phyloP scores from a whole-genome alignment of 2,329 filamentous ascomycete species.

The Hymenotorrendiella dingleyae region DNA sequence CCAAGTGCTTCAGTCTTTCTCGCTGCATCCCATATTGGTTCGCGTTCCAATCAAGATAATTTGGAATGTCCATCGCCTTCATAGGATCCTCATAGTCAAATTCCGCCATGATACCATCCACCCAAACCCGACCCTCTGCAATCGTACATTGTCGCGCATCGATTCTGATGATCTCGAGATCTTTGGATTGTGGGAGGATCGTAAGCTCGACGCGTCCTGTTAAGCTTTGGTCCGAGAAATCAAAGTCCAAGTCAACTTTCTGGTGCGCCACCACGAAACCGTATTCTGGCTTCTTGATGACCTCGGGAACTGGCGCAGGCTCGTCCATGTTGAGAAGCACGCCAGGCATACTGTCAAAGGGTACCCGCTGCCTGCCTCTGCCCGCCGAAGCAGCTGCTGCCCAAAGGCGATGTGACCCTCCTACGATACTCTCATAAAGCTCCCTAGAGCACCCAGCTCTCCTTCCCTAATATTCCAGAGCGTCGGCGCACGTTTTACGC shows the following conservation, averaged over 20 bases:
- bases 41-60: slow-evolving; percentile 56
- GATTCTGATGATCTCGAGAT: slow-evolving; percentile 51
- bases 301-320: slow-evolving; percentile 5
- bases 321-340: slow-evolving; percentile 20
- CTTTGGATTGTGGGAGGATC: slow-evolving; percentile 51
- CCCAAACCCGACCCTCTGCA: slow-evolving; percentile 46
- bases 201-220: slow-evolving; percentile 77
- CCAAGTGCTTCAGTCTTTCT: slow-evolving; percentile 49
- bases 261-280: slow-evolving; percentile 65
- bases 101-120: slow-evolving; percentile 35
- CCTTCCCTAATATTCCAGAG: no score
- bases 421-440: slow-evolving; percentile 2
- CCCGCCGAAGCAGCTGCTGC: slow-evolving; percentile 1
- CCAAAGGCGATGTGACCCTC: slow-evolving; percentile 18
- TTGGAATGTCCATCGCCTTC: slow-evolving; percentile 54
- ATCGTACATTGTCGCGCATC: slow-evolving; percentile 59
- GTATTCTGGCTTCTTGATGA: slow-evolving; percentile 18
- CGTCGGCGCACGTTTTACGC: no score
- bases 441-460: not conserved
- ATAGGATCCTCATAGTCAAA: slow-evolving; percentile 54
- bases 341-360: slow-evolving; percentile 21
- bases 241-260: slow-evolving; percentile 82
- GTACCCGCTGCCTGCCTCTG: not conserved
- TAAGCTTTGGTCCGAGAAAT: slow-evolving; percentile 70
- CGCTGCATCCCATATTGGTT: slow-evolving; percentile 71